Conservation (phyloP, 2,329 filamentous ascomycete species). For the Thermoascus crustaceus region DNA sequence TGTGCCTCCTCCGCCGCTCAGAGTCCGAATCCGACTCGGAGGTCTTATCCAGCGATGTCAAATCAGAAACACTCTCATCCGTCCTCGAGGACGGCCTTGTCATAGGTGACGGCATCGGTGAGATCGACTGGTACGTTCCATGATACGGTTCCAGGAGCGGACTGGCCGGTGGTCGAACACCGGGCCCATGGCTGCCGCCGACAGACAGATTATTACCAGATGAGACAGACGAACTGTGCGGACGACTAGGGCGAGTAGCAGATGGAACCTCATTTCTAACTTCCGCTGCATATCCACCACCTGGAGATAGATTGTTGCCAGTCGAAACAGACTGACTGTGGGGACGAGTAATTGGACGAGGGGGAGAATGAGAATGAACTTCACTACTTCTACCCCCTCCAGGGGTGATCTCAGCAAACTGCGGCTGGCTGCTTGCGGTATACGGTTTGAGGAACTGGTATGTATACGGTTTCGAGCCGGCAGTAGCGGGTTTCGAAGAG, state of each 20-base stretch:
- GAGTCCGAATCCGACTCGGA: conserved; percentile 16
- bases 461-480: conserved; percentile 10
- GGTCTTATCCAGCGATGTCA: conserved; percentile 36
- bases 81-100: conserved; percentile 42
- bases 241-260: conserved; percentile 13
- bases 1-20: conserved; percentile 18
- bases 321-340: too few species aligned
- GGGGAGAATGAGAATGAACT: too few species aligned
- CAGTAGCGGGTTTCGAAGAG: conserved; percentile 18
- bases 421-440: conserved; percentile 17
- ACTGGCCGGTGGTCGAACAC: conserved; percentile 57
- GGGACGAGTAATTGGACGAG: too few species aligned
- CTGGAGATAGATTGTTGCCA: too few species aligned
- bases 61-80: conserved; percentile 18
- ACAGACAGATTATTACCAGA: conserved; percentile 33
- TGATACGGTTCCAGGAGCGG: conserved; percentile 87
- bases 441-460: conserved; percentile 13
- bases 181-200: conserved; percentile 22
- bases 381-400: conserved; percentile 5
- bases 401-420: conserved; percentile 19
- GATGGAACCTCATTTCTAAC: conserved; percentile 7
- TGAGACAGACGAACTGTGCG: conserved; percentile 29
- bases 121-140: conserved; percentile 89
- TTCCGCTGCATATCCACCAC: too few species aligned
- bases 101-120: conserved; percentile 82